Base-by-base conservation (phyloP, 2,329 filamentous ascomycete species). In the Talaromyces sp. region DNA sequence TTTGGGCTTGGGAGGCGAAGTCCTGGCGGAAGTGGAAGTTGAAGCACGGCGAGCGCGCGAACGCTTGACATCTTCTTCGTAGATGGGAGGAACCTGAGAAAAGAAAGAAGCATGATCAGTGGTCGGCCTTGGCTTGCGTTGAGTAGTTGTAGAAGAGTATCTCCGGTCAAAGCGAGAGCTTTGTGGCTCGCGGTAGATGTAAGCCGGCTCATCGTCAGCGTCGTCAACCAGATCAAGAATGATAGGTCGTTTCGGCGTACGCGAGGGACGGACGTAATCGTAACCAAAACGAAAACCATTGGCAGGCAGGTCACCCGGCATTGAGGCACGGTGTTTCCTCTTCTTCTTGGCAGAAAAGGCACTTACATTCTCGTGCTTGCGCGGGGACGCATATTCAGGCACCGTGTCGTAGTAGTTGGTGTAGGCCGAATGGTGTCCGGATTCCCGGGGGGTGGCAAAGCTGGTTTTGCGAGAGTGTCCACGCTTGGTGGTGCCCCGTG, bases 301-400 rank as follows among this genome's bases (percentile, higher is more conserved):
- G 65, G 56, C 70, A 59, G 68, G 65, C 62, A 68, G 65, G 64
- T 69, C 65, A 70, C 70, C 71, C 70, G 78, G 77, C 72, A 80
- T 80, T 70, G 82, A 81, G 71, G 77, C 77, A 67, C 72, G 77
- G 71, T 75, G 72, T 72, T 66, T 68, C 62, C 64, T 64, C 65
- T 67, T 63, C 55, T 71, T 70, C 66, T 70, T 75, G 72, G 75
- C 75, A 72, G 72, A 75, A 77, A 78, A 82, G 81, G 80, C 82
- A 88, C 85, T 88, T 87, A 88, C 85, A 87, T 84, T 82, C 77
- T 87, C 84, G 75, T 83, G 81, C 73, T 78, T 79, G 71, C 74
- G 77, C 77, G 82, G 79, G 77, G 78, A 77, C 78, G 80, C 73
- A 80, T 83, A 75, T 74, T 81, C 74, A 70, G 76, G 76, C 68